A percentile compares a stretch with the other conserved stretches of the same genome.
Conservation (phyloP, 208 protist genomes). For the Balamuthia mandrillaris region DNA sequence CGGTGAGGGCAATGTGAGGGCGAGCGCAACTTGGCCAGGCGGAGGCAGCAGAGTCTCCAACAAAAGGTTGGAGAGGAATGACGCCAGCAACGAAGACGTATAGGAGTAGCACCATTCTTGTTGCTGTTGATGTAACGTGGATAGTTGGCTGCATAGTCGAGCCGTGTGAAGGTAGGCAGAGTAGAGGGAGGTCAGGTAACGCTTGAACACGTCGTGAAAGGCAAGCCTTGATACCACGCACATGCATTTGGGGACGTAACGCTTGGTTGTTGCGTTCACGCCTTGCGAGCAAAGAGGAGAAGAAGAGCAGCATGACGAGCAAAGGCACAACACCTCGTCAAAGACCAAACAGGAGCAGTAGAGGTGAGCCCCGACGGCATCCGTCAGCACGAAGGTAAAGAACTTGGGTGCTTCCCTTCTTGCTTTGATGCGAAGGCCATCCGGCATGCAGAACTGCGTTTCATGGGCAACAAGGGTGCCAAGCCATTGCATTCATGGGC, state of each 20-base stretch:
- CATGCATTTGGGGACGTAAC: not conserved
- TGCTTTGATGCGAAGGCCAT: not conserved
- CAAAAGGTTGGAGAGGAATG: not conserved
- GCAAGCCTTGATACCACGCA: not conserved
- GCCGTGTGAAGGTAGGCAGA: not conserved
- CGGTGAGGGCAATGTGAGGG: no score
- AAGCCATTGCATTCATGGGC: no score
- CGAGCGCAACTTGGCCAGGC: no score
- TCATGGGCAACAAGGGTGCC: no score
- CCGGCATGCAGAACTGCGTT: constrained; percentile 19
- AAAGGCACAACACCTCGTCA: not conserved
- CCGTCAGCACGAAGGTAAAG: constrained; percentile 5
- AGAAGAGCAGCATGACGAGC: not conserved
- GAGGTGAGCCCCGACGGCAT: not conserved
- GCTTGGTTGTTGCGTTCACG: no score
- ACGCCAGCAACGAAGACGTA: not conserved
- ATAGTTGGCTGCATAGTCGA: not conserved
- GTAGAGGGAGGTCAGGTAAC: not conserved
- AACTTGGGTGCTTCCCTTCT: not conserved
- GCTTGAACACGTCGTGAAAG: not conserved
- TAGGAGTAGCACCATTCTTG: no score
- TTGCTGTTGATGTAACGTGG: no score
- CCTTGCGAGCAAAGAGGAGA: no score
- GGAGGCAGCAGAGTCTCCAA: not conserved
- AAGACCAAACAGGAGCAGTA: constrained; percentile 13